phyloP scores from a whole-genome alignment of 352 stramenopile genomes.

The Thraustochytrium striatum region DNA sequence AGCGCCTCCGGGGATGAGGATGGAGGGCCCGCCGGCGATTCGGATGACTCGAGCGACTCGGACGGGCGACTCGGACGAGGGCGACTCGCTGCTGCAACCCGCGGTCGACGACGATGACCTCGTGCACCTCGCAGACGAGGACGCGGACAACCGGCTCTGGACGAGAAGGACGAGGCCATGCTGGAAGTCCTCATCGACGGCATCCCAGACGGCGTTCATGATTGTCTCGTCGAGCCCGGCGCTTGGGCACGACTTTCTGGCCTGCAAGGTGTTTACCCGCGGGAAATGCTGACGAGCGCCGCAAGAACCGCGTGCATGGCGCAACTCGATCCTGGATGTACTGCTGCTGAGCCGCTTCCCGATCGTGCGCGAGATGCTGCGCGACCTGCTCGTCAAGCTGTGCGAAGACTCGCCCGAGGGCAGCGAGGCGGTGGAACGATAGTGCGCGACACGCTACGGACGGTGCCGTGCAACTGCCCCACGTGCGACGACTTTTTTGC shows the following conservation, averaged over 20 bases:
- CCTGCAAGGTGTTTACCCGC: not conserved
- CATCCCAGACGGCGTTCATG: slow-evolving; percentile 32
- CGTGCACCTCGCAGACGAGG: not conserved
- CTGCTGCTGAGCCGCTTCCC: slow-evolving; percentile 23
- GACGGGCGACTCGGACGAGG: no score
- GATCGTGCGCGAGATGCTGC: slow-evolving; percentile 28
- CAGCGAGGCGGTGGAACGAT: not conserved
- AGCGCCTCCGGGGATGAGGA: no score
- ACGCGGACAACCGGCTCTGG: not conserved
- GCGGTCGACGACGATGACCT: not conserved
- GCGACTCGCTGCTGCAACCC: no score
- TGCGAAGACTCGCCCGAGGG: not conserved
- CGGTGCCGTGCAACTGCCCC: slow-evolving; percentile 21
- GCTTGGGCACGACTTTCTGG: slow-evolving; percentile 29
- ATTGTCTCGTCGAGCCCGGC: not conserved
- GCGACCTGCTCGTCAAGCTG: slow-evolving; percentile 12
- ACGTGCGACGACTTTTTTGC: slow-evolving; percentile 37
- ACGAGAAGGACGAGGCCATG: slow-evolving; percentile 15
- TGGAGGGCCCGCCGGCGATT: no score
- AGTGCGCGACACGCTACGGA: not conserved
- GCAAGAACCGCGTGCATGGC: not conserved
- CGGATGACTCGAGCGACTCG: no score
- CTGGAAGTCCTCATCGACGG: slow-evolving; percentile 34
- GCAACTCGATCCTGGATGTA: slow-evolving; percentile 15
- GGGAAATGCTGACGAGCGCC: no score